These are phyloP conservation scores for Sabuloglossum arenarium DNA, from an alignment of 495 filamentous ascomycete species.

Conservation along the genomic window DNA sequence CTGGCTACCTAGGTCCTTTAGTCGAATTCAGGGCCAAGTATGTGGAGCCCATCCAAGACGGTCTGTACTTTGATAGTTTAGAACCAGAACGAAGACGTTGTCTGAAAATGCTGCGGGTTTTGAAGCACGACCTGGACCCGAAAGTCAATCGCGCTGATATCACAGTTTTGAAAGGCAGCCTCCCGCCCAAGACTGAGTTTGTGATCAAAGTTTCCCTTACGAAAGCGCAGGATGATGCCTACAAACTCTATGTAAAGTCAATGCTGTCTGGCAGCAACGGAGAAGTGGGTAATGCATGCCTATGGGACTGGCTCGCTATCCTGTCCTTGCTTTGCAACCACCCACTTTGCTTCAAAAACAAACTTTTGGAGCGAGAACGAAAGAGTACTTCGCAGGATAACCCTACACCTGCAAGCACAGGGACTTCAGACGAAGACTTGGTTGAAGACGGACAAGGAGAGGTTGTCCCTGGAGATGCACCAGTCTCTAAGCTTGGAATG, in stretches of 20 bases:
- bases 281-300: conserved; percentile 11
- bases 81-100: conserved; percentile 28
- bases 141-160: conserved; percentile 64
- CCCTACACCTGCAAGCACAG: background rate
- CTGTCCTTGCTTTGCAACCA: conserved; percentile 57
- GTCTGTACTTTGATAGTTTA: conserved; percentile 43
- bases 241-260: conserved; percentile 33
- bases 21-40: conserved; percentile 47
- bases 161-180: conserved; percentile 35
- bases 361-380: conserved; percentile 16
- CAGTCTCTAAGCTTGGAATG: conserved; percentile 16
- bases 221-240: conserved; percentile 37
- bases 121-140: conserved; percentile 50
- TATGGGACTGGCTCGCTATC: conserved; percentile 31
- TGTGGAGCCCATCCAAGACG: conserved; percentile 48
- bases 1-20: conserved; percentile 46
- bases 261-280: conserved; percentile 12
- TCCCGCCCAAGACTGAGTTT: conserved; percentile 64
- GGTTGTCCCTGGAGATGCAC: conserved; percentile 12
- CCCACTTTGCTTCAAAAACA: conserved; percentile 39
- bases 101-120: conserved; percentile 42
- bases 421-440: conserved; percentile 6
- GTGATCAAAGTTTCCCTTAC: conserved; percentile 54
- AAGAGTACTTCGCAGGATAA: background rate
- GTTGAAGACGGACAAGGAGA: conserved; percentile 11